Base-by-base conservation (phyloP, 73 alveolate species). In the Paramecium sonneborni region DNA sequence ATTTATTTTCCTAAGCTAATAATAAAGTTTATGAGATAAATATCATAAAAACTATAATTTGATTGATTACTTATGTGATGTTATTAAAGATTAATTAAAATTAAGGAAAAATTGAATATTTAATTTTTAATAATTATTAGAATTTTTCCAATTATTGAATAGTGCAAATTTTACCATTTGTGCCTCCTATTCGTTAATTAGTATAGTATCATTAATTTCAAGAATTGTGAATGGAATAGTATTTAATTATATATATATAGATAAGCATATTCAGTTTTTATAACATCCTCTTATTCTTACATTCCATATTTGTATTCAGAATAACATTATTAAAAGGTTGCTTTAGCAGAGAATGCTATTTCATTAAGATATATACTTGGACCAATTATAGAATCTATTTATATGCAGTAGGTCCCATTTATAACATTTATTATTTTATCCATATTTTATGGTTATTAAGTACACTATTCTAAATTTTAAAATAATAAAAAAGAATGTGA, bases 221-320 rank as follows among this genome's bases (percentile, higher is more conserved):
- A 74, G 87, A 74, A n/a, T 38, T 35, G 28, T 74, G 14, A 32
- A 74, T 35, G 87, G 87, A 37, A 30, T 74, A 30, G 87, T 74
- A 74, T 12, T 3, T 21, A 6, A 35, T 74, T 5, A 30, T 74
- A 21, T 32, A 14, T 30, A 67, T 74, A 14, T 32, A 74, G 87
- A n/a, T n/a, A n/a, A n/a, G 87, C 67, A 5, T 74, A 32, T 35
- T 74, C 87, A 10, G 4, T 74, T 10, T 74, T 35, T 6, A 14
- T 74, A 12, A 74, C 87, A 0, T 24, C 87, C 0, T 74, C 34
- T 35, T 74, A 74, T 74, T 32, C 87, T 21, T 38, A 35, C 10
- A 35, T 74, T 30, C 56, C 56, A 21, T 14, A 3, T 35, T 35
- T 74, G 15, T 74, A 12, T n/a, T 67, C 87, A 5, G 55, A 74